Conservation (phyloP, 371 early-diverging fungal species). For the Mortierella sp. region DNA sequence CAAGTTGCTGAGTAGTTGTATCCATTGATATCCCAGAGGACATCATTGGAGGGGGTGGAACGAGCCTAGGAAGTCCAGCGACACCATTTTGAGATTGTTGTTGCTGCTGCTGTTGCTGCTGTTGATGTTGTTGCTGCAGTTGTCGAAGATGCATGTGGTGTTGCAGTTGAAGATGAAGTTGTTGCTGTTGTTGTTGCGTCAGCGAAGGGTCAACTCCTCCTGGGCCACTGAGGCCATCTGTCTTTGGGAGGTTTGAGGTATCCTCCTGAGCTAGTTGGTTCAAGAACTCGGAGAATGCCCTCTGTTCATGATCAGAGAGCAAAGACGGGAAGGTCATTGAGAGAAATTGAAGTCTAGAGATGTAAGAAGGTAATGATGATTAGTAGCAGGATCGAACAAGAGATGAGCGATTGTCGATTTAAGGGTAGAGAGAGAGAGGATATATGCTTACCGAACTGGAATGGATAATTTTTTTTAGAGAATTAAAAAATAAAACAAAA, state of each 20-base stretch:
- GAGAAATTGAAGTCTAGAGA: neutral
- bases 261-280: constrained; percentile 52
- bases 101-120: constrained; percentile 47
- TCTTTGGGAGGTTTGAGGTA: constrained; percentile 11
- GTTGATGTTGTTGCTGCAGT: constrained; percentile 52
- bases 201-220: constrained; percentile 34
- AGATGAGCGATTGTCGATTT: constrained; percentile 1
- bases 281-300: constrained; percentile 52
- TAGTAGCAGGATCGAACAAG: neutral
- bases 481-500: neutral
- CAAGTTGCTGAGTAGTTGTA: neutral
- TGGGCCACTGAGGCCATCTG: constrained; percentile 21
- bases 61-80: neutral
- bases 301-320: constrained; percentile 52
- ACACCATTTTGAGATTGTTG: constrained; percentile 8
- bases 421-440: neutral
- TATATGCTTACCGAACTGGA: neutral
- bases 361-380: neutral
- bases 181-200: constrained; percentile 50
- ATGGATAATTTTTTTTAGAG: neutral
- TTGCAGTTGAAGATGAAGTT: constrained; percentile 51
- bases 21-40: neutral
- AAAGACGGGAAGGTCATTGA: constrained; percentile 45
- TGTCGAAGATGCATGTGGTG: constrained; percentile 58
- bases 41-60: constrained; percentile 1